Base-by-base conservation (phyloP, 306 rosid species). In the Notholithocarpus densiflorus region DNA sequence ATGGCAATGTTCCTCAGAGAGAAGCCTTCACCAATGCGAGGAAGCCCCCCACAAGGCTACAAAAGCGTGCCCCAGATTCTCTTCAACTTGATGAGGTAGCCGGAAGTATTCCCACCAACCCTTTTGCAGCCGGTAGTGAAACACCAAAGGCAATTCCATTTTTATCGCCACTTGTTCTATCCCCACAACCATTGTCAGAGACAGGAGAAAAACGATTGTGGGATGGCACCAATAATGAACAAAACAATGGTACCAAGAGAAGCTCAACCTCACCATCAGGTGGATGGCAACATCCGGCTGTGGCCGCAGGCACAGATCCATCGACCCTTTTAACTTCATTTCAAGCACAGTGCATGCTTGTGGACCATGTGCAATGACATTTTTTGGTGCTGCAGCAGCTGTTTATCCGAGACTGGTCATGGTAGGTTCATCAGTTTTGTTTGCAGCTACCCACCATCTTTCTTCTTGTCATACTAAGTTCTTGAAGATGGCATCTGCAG, bases 211-310 rank as follows among this genome's bases (percentile, higher is more conserved):
- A 65, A 56, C 37, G 29, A 66, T 27, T 7, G 52, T 21, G 70
- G 5, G 81, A 64, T 55, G 75, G 64, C 34, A 66, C 32, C 23
- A 64, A 74, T 51, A 26, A 37, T 9, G 52, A 48, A 5, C 70
- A 27, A 34, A 29, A 23, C 40, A 80, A 26, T 11, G 34, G 26
- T 21, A 77, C 74, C 9, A 71, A 45, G 21, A 31, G 37, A 32
- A 40, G 71, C 40, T 60, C 77, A 24, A 5, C 64, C 23, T 71
- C 76, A 19, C 37, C 77, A 24, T 53, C 82, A 11, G 72, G 79
- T 0, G 89, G 85, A 12, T 90, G 97, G 97, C 84, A 86, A 74
- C 90, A 91, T 75, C 93, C 94, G 20, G 90, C 90, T 6, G 80
- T 82, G 65, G 73, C 86, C 37, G 23, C 84, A 32, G 86, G 80